Evolutionary conservation across 2,329 filamentous ascomycete genomes (phyloP).

Genomic region (Fusarium stilboides): DNA sequence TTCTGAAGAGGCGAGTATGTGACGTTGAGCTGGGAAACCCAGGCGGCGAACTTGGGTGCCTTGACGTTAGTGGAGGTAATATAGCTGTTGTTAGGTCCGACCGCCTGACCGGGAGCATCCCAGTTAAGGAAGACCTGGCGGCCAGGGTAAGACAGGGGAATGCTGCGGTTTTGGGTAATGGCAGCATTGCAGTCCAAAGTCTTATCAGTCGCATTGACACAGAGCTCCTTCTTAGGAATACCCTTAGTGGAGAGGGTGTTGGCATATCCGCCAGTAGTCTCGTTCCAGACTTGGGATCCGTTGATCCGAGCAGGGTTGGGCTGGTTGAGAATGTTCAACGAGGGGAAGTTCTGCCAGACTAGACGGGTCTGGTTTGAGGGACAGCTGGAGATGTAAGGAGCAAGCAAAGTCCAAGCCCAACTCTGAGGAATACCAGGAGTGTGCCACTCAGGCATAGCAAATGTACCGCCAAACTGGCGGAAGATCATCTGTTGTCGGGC

Average conservation of each 20-base stretch:
- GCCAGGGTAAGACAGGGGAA: slow-evolving; percentile 81
- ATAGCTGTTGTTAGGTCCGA: slow-evolving; percentile 89
- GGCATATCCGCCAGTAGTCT: slow-evolving; percentile 73
- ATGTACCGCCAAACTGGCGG: slow-evolving; percentile 84
- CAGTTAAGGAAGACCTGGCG: slow-evolving; percentile 79
- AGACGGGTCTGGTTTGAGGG: slow-evolving; percentile 80
- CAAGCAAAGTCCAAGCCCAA: slow-evolving; percentile 86
- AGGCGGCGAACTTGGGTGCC: slow-evolving; percentile 77
- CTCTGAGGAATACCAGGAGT: slow-evolving; percentile 84
- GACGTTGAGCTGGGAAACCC: slow-evolving; percentile 83
- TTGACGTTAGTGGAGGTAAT: slow-evolving; percentile 74
- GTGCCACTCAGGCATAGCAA: slow-evolving; percentile 89
- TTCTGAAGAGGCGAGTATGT: slow-evolving; percentile 77
- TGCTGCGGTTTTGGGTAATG: slow-evolving; percentile 77
- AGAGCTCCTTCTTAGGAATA: slow-evolving; percentile 64
- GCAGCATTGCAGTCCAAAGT: slow-evolving; percentile 73
- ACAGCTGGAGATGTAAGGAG: slow-evolving; percentile 85
- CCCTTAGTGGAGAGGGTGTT: slow-evolving; percentile 68
- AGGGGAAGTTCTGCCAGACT: slow-evolving; percentile 88
- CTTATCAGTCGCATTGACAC: slow-evolving; percentile 69
- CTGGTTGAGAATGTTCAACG: slow-evolving; percentile 80
- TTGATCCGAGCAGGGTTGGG: slow-evolving; percentile 80
- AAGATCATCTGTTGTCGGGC: slow-evolving; percentile 89
- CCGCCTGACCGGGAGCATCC: slow-evolving; percentile 76
- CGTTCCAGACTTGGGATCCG: slow-evolving; percentile 72